Evolutionary conservation across 116 monocot genomes (phyloP), one percentile per base, ranked within the genome.

Genomic region (Trichopus zeylanicus): DNA sequence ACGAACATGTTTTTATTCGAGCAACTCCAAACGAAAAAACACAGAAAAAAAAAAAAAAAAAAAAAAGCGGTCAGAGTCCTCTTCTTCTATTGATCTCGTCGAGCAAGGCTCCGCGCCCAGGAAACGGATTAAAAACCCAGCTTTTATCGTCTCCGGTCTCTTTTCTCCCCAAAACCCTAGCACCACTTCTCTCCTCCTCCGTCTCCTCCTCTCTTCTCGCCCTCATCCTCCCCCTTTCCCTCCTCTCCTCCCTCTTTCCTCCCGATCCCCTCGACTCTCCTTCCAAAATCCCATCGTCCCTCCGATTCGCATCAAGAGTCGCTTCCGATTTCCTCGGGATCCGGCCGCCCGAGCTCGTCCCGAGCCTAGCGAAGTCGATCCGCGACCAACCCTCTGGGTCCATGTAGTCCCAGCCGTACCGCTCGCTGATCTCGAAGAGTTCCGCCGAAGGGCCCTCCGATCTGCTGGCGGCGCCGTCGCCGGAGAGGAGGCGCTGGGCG

Each of bases 331-430:
- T 51, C 63, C 60, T 37, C 2, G 92, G 92, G 18, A 92, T 92
- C 66, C 92, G 62, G 2, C 88, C 84, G 9, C 88, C 84, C 32
- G 27, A 67, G 15, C 88, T 84, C 3, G 88, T 92, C 9, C 92
- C 88, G 11, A 92, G 84, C 23, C 78, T 55, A 37, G 46, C 69
- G 25, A 83, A 79, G 12, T 92, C 67, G 26, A 92, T 60, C 31
- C 64, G 35, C 6, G 65, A 48, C 88, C 92, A 92, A 9, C 71
- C 88, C 6, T 68, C 81, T 56, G 65, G 78, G 70, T 88, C 92
- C 33, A 69, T 67, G 69, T 78, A 73, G 46, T 92, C 81, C 92
- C 88, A 92, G 46, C 92, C 84, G 46, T 84, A 88, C 6, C 76
- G 60, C 20, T 75, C 69, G 57, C 74, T 78, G 64, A 84, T 64